These are phyloP conservation scores for Sungouiella blattae DNA, from an alignment of 805 yeast species.

Conservation along the genomic window DNA sequence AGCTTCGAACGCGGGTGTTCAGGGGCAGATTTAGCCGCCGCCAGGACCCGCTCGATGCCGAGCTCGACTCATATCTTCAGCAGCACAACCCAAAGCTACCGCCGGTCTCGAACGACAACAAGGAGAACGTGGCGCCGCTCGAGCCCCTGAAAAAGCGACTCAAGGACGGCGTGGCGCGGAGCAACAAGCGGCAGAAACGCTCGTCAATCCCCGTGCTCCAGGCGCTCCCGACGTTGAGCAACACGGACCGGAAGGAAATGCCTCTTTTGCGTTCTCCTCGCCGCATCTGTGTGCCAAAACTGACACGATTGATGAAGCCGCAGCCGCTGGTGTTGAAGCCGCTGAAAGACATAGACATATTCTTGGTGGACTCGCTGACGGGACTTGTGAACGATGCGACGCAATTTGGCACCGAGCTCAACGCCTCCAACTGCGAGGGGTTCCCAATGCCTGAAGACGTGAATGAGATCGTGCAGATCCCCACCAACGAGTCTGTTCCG, in stretches of 20 bases:
- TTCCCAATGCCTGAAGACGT: conserved; percentile 57
- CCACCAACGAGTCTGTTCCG: conserved; percentile 32
- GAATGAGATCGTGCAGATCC: conserved; percentile 59
- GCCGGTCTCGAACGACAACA: conserved; percentile 9
- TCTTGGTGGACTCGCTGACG: conserved; percentile 59
- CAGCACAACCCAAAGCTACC: conserved; percentile 2
- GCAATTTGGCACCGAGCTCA: conserved; percentile 64
- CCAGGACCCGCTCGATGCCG: conserved; percentile 15
- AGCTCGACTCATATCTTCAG: conserved; percentile 15
- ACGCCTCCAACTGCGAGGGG: conserved; percentile 59
- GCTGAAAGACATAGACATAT: conserved; percentile 27
- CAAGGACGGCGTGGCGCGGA: background rate
- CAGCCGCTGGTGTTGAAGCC: conserved; percentile 30
- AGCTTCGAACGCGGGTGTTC: conserved; percentile 16
- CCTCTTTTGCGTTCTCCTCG: conserved; percentile 28
- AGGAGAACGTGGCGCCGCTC: conserved; percentile 30
- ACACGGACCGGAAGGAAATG: conserved; percentile 1
- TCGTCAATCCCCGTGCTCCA: conserved; percentile 25
- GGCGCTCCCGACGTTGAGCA: conserved; percentile 21
- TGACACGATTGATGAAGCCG: too few relatives aligned
- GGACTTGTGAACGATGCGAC: conserved; percentile 63
- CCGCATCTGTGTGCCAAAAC: conserved; percentile 44
- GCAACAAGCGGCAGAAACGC: conserved; percentile 7
- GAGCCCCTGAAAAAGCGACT: conserved; percentile 15
- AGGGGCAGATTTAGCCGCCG: conserved; percentile 20